Conservation (phyloP, 257 asterid genomes). For the Nicotiana undulata region DNA sequence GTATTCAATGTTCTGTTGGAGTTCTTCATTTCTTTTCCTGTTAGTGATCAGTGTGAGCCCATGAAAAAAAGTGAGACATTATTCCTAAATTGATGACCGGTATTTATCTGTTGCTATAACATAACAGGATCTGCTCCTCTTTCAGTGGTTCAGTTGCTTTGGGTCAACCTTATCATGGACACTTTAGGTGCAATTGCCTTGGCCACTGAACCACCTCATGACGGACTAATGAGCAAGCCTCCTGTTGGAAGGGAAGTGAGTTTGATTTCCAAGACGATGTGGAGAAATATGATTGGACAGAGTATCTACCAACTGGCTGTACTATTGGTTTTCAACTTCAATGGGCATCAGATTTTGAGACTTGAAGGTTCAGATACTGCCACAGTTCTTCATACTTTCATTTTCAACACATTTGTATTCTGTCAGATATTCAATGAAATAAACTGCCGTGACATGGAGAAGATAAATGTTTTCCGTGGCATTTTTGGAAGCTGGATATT, state of each 20-base stretch:
- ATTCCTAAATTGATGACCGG: background rate
- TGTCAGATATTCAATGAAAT: conserved; percentile 83
- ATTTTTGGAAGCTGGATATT: conserved; percentile 64
- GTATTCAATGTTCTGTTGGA: conserved; percentile 18
- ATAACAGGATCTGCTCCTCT: conserved; percentile 77
- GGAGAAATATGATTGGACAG: conserved; percentile 82
- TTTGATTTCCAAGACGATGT: conserved; percentile 65
- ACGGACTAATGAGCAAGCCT: conserved; percentile 57
- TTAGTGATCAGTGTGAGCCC: background rate
- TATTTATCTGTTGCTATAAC: background rate
- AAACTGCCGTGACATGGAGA: conserved; percentile 85
- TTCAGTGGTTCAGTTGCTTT: conserved; percentile 76
- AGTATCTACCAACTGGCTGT: conserved; percentile 59
- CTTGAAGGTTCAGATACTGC: conserved; percentile 40
- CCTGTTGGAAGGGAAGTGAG: conserved; percentile 56
- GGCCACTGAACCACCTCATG: conserved; percentile 81
- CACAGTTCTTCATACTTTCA: conserved; percentile 50
- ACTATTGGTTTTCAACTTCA: conserved; percentile 47
- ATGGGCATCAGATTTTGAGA: conserved; percentile 40
- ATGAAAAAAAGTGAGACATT: background rate
- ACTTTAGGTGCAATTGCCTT: conserved; percentile 84
- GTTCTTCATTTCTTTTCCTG: background rate
- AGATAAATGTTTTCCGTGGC: conserved; percentile 55
- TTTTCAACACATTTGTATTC: conserved; percentile 83
- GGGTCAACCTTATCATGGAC: conserved; percentile 97